Base-by-base conservation (phyloP, 345 rosid species). In the Conringia planisiliqua region DNA sequence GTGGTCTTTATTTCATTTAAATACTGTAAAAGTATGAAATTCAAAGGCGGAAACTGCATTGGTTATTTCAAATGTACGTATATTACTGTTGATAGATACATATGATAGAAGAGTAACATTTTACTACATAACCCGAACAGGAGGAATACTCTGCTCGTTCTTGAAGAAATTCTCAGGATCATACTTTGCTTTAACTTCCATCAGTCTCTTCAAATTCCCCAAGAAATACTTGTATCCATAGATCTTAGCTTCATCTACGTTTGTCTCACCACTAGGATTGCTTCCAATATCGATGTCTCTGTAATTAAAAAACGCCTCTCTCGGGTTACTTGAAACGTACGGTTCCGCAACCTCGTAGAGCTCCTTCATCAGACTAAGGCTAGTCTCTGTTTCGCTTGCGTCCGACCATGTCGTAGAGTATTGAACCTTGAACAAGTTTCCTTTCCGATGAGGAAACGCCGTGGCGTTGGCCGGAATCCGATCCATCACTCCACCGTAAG, bases 401-500 rank as follows among this genome's bases (percentile, higher is more conserved):
- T 80, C 59, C 11, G 36, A 39, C 92, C 92, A 86, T 16, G 11
- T 66, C 10, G 51, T 59, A 17, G 27, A 57, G 47, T 88, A 82
- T 50, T 83, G 82, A 14, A 91, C 54, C 78, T 83, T 86, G 56
- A 64, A 88, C 39, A 59, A 88, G 29, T 20, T 84, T 88, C 24
- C 89, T 44, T 92, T 78, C 32, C 93, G 71, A 8, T 92, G 97
- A 0, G 97, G 92, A 17, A 82, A 85, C 1, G 93, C 87, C 6
- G 89, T 77, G 0, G 76, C 85, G 2, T 78, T 75, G 2, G 77
- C 71, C 1, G 81, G 54, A 68, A 88, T 86, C 56, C 78, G 62
- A 14, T 58, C 66, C 93, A 91, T 89, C 79, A 32, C 78, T 6
- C 96, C 93, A 1, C 96, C 95, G 5, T 89, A 89, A 0, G 93